Evolutionary conservation across 352 stramenopile genomes (phyloP).

Genomic region (Globisporangium barbulae): DNA sequence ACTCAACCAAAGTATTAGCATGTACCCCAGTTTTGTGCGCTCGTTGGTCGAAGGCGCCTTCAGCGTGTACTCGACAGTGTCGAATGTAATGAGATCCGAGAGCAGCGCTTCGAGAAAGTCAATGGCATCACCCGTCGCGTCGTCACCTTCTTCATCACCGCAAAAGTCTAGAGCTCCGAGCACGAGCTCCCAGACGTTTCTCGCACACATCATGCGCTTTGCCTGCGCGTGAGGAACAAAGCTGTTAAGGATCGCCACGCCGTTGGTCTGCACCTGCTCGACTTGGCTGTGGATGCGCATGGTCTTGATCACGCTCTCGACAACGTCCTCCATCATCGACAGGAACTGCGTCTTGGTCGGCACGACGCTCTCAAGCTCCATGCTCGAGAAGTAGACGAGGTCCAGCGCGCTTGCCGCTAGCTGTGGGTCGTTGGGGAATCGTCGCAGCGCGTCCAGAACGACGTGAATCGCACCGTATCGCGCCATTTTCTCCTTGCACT

Average conservation of each 20-base stretch:
- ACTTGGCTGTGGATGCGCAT: slow-evolving; percentile 34
- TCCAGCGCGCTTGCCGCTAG: slow-evolving; percentile 45
- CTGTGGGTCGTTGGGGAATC: slow-evolving; percentile 33
- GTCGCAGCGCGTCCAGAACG: slow-evolving; percentile 31
- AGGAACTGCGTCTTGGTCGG: slow-evolving; percentile 6
- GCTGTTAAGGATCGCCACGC: slow-evolving; percentile 46
- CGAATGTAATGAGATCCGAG: slow-evolving; percentile 20
- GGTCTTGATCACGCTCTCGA: slow-evolving; percentile 24
- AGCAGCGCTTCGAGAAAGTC: slow-evolving; percentile 38
- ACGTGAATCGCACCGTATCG: slow-evolving; percentile 26
- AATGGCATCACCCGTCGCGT: slow-evolving; percentile 32
- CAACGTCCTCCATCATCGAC: slow-evolving; percentile 18
- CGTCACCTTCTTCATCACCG: slow-evolving; percentile 11
- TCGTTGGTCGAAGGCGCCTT: slow-evolving; percentile 8
- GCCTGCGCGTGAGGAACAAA: slow-evolving; percentile 25
- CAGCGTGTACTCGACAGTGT: slow-evolving; percentile 12
- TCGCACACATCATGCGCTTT: slow-evolving; percentile 20
- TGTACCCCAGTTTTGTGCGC: slow-evolving; percentile 12
- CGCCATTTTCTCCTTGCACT: slow-evolving; percentile 44
- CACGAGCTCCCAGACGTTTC: slow-evolving; percentile 33
- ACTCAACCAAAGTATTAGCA: background rate
- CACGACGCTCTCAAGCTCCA: slow-evolving; percentile 35
- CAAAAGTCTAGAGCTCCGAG: slow-evolving; percentile 20
- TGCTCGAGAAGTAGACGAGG: slow-evolving; percentile 50
- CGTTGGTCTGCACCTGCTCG: slow-evolving; percentile 49